These are phyloP conservation scores for Panicum miliaceum DNA, from an alignment of 176 grass and related monocot species.

Conservation along the genomic window DNA sequence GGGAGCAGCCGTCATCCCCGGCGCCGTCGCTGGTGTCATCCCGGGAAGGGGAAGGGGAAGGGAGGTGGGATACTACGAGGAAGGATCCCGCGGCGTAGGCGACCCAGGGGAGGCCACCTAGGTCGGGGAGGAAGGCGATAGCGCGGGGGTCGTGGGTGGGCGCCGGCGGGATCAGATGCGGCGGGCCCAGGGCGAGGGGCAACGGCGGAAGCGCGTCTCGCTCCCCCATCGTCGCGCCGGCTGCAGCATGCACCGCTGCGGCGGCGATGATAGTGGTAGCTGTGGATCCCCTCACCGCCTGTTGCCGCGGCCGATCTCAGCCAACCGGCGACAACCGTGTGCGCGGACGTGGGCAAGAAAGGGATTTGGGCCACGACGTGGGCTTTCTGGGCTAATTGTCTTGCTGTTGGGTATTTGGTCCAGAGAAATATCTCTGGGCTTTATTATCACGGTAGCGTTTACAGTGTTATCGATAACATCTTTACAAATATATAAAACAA, in stretches of 20 bases:
- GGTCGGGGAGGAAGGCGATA: slow-evolving; percentile 75
- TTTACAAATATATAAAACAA: too few species aligned
- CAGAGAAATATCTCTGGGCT: too few species aligned
- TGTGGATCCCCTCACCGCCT: slow-evolving; percentile 43
- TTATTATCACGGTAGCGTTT: too few species aligned
- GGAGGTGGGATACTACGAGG: slow-evolving; percentile 72
- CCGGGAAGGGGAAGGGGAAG: slow-evolving; percentile 53
- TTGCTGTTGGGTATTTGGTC: not conserved
- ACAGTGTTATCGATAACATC: too few species aligned
- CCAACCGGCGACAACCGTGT: not conserved
- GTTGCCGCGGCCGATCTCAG: slow-evolving; percentile 38
- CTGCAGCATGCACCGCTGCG: slow-evolving; percentile 26
- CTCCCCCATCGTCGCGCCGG: slow-evolving; percentile 38
- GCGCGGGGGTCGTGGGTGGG: slow-evolving; percentile 61
- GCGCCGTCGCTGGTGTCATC: not conserved
- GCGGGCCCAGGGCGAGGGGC: slow-evolving; percentile 63
- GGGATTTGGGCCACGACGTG: not conserved
- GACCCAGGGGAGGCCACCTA: slow-evolving; percentile 80
- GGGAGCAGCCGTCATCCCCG: slow-evolving; percentile 6
- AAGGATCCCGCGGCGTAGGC: slow-evolving; percentile 76
- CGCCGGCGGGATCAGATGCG: slow-evolving; percentile 75
- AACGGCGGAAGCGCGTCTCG: slow-evolving; percentile 41
- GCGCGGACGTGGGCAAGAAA: slow-evolving; percentile 7
- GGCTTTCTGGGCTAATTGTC: not conserved
- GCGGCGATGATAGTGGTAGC: not conserved